A percentile compares a stretch with the other conserved stretches of the same genome.
Evolutionary conservation across 176 grass and related monocot genomes (phyloP).

Genomic region (Hsuehochloa calcarea): DNA sequence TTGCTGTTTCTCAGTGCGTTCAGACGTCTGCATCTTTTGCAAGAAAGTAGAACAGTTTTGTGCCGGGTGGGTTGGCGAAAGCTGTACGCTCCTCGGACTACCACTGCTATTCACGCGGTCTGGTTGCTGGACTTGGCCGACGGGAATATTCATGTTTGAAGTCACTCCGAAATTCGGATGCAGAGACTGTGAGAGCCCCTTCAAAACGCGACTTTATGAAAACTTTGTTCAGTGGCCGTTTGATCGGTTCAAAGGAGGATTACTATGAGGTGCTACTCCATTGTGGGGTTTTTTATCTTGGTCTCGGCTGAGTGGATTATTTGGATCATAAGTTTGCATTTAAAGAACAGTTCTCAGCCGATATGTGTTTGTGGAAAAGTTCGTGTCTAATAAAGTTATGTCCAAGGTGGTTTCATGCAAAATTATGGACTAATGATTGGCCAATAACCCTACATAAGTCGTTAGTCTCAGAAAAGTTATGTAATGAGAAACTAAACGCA

Average conservation of each 20-base stretch:
- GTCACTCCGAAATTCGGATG: not conserved
- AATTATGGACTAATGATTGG: not conserved
- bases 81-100: not conserved
- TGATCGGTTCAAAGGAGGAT: not conserved
- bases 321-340: too few species aligned
- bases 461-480: not conserved
- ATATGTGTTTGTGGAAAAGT: not conserved
- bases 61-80: conserved; percentile 5
- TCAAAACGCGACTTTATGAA: not conserved
- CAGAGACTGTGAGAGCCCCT: not conserved
- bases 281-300: too few species aligned
- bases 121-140: not conserved
- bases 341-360: too few species aligned
- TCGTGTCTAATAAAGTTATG: not conserved
- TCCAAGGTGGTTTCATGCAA: not conserved
- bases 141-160: not conserved
- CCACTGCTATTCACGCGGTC: not conserved
- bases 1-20: conserved; percentile 8
- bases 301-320: too few species aligned
- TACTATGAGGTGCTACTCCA: not conserved
- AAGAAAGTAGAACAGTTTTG: not conserved
- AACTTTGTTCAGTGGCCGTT: not conserved
- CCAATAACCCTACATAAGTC: not conserved
- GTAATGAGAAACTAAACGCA: not conserved
- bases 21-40: not conserved